A percentile compares a stretch with the other conserved stretches of the same genome.
phyloP scores from a whole-genome alignment of 2,329 filamentous ascomycete species.

The Acephala macrosclerotiorum region DNA sequence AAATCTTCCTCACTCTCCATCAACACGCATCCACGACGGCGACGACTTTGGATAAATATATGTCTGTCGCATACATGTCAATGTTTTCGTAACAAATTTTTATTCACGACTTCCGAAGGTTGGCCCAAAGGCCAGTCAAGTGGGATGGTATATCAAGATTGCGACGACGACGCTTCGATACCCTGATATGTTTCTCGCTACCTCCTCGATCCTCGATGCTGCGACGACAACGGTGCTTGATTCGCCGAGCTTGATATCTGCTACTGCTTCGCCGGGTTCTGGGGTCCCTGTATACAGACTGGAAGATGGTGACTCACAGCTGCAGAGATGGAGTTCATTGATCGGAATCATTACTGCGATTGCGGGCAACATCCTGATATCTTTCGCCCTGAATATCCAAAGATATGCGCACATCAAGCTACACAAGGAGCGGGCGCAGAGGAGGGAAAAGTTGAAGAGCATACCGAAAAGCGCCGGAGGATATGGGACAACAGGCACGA shows the following conservation, averaged over 20 bases:
- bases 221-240: slow-evolving; percentile 28
- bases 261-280: background rate
- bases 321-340: slow-evolving; percentile 84
- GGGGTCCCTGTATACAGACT: background rate
- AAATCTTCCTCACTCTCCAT: background rate
- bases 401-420: slow-evolving; percentile 92
- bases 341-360: slow-evolving; percentile 96
- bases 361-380: slow-evolving; percentile 91
- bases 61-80: background rate
- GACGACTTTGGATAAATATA: background rate
- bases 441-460: slow-evolving; percentile 61
- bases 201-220: slow-evolving; percentile 26
- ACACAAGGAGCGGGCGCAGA: slow-evolving; percentile 70
- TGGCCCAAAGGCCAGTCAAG: slow-evolving; percentile 25
- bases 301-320: slow-evolving; percentile 52
- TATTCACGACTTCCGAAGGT: slow-evolving; percentile 4
- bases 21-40: background rate
- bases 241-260: slow-evolving; percentile 13
- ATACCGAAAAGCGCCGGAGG: slow-evolving; percentile 47
- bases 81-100: slow-evolving; percentile 1
- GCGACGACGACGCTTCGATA: slow-evolving; percentile 12
- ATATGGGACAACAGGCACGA: slow-evolving; percentile 49
- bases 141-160: slow-evolving; percentile 33
- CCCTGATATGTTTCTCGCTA: slow-evolving; percentile 42
- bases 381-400: slow-evolving; percentile 94